Base-by-base conservation (phyloP, 2,329 filamentous ascomycete species). In the Trichoderma sp. region DNA sequence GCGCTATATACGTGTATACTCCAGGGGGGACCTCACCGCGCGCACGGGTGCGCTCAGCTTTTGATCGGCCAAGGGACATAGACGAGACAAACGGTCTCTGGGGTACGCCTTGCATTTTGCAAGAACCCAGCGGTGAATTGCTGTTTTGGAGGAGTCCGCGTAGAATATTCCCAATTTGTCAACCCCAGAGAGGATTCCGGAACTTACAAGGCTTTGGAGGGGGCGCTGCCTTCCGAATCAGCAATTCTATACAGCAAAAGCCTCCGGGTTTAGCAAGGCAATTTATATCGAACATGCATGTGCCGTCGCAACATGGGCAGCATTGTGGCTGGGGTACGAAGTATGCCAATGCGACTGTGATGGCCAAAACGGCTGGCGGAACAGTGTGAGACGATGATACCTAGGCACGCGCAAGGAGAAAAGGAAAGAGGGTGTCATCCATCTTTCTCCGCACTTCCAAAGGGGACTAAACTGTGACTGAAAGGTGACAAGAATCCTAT, bases 31-130 rank as follows among this genome's bases (percentile, higher is more conserved):
- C 28, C 53, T 26, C 50, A 47, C 26, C 66, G 66, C 39, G 66
- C 66, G 55, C 66, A 50, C 28, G 55, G 66, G 32, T 68, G 66
- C 66, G 66, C 66, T 61, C 36, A 68, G 55, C 55, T 50, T 50
- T 50, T 53, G 57, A 61, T 62, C 66, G 66, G 55, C 55, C 26
- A 62, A 53, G 36, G 13, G 13, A 6, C 39, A 23, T 34, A 53
- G 12, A 59, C n/a, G 53, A 68, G 53, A 17, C 23, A 30, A 23
- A 30, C 32, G 30, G 32, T n/a, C 50, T 30, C 64, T 59, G 65
- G n/a, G 43, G 43, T 50, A 20, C n/a, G 43, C 20, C 17, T 50
- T 50, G 43, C n/a, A 50, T 50, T 50, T 12, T 50, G 43, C n/a
- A 12, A 50, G 43, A 50, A 50, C n/a, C 43, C 9, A 20, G 43